Base-by-base conservation (phyloP, 257 asterid genomes). In the Solanum sejunctum region DNA sequence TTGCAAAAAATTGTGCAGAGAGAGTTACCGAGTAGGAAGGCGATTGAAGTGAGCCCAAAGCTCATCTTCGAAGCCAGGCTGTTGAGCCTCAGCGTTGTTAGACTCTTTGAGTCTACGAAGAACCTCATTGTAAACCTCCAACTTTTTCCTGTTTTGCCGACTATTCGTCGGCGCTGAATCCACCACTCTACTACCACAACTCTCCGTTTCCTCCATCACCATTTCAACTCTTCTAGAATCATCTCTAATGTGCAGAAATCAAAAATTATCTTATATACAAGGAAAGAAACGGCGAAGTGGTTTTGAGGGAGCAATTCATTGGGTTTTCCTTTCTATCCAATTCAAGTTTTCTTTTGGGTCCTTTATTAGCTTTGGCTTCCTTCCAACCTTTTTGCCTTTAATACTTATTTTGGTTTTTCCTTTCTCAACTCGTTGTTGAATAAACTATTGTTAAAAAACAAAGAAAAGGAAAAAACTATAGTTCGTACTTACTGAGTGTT, bases 31-130 rank as follows among this genome's bases (percentile, higher is more conserved):
- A 86, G 94, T 84, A 8, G 99, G 99, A 23, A 96, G 94, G 82
- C 98, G 98, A 88, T 91, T 95, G 85, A 96, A 96, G 92, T 96
- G 99, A 26, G 92, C 87, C 99, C 98, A 96, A 17, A 96, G 97
- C 82, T 91, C 91, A 88, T 93, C 93, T 41, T 90, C 95, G 78
- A 96, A 96, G n/a, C 85, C 93, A 82, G 99, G 97, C 83, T 91
- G 91, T 87, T 89, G 91, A 56, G 96, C 95, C 89, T 95, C 98
- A 41, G 89, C 94, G 67, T 93, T 92, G 18, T 87, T 86, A 7
- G 91, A 85, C 63, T 96, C 97, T 85, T 89, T 93, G 16, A 96
- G 94, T 87, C 98, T 90, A 82, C 98, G 91, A 85, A 96, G 89
- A 81, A 96, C 98, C 94, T 96, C 98, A 87, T 92, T 92, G 88